These are phyloP conservation scores for Jatropha podagrica DNA, from an alignment of 441 rosid genomes.

Conservation along the genomic window DNA sequence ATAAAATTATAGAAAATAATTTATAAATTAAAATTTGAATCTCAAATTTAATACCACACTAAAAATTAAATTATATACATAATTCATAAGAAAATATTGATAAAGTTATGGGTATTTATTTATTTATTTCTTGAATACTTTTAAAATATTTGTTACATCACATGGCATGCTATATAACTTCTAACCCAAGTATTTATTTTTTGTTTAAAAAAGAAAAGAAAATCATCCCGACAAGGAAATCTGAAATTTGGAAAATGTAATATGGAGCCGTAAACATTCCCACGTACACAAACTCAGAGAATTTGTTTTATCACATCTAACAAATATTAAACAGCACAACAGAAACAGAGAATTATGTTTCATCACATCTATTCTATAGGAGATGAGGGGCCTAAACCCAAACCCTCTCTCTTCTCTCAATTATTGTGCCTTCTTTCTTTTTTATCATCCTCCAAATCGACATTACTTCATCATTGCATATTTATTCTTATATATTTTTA, in stretches of 20 bases:
- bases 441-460: not conserved
- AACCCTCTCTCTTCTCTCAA: not conserved
- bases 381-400: not conserved
- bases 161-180: no score
- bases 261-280: slow-evolving; percentile 4
- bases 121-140: no score
- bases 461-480: no score
- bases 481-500: no score
- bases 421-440: not conserved
- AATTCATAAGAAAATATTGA: no score
- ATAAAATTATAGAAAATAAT: no score
- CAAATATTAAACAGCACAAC: slow-evolving; percentile 1
- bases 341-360: not conserved
- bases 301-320: slow-evolving; percentile 14
- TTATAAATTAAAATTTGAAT: no score
- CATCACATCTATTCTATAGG: not conserved
- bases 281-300: not conserved
- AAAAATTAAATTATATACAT: no score
- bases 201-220: not conserved
- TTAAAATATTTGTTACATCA: no score
- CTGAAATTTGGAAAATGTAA: not conserved
- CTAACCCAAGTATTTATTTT: no score
- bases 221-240: slow-evolving; percentile 11
- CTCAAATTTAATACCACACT: no score
- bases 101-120: no score